phyloP scores from a whole-genome alignment of 164 flowering plant genomes.

The Santalum album region DNA sequence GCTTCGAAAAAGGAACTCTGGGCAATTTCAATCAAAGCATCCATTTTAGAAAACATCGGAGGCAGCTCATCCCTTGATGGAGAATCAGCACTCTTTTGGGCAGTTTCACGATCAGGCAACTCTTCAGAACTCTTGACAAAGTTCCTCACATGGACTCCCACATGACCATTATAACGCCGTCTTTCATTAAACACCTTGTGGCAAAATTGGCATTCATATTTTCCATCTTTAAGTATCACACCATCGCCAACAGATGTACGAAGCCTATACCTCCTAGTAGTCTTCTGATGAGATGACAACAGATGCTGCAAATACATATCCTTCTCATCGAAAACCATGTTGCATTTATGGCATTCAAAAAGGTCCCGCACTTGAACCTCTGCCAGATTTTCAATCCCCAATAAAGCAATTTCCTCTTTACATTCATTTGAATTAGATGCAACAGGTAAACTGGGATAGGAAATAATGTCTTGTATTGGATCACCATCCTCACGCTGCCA shows the following conservation, averaged over 20 bases:
- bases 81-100: constrained; percentile 17
- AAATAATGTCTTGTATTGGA: constrained; percentile 4
- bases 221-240: constrained; percentile 61
- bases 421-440: constrained; percentile 10
- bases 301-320: constrained; percentile 68
- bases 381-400: constrained; percentile 36
- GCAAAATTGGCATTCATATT: constrained; percentile 76
- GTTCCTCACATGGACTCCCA: constrained; percentile 62
- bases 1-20: constrained; percentile 30
- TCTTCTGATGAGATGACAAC: constrained; percentile 50
- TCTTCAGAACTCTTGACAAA: constrained; percentile 38
- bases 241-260: constrained; percentile 66
- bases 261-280: constrained; percentile 44
- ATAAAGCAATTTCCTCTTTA: constrained; percentile 14
- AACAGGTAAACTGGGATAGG: constrained; percentile 6
- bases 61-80: constrained; percentile 21
- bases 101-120: constrained; percentile 19
- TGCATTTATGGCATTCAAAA: constrained; percentile 72
- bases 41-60: constrained; percentile 30
- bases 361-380: constrained; percentile 53
- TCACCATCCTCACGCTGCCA: constrained; percentile 25
- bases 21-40: constrained; percentile 41
- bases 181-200: constrained; percentile 61
- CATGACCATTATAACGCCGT: constrained; percentile 70
- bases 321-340: constrained; percentile 53